Evolutionary conservation across 805 yeast genomes (phyloP).

Genomic region (Nadsonia fulvescens): DNA sequence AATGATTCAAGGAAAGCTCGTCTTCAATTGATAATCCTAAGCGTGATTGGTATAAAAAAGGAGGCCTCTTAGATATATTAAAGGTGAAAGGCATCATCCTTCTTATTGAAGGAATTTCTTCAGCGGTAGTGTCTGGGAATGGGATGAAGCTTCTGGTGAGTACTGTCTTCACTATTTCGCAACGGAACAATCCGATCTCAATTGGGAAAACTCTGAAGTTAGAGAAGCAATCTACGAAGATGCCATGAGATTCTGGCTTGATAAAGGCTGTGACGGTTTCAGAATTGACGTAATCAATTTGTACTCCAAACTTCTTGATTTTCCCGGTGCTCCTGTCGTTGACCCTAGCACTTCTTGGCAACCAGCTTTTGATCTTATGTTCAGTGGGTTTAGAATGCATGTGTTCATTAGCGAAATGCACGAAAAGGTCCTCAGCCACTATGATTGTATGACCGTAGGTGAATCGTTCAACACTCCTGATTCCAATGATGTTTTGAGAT

Average conservation of each 20-base stretch:
- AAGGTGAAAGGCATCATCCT: constrained; percentile 35
- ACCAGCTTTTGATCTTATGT: constrained; percentile 19
- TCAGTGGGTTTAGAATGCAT: constrained; percentile 38
- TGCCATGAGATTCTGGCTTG: constrained; percentile 35
- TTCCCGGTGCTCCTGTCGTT: constrained; percentile 31
- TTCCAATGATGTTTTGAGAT: too few species aligned
- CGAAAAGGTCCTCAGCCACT: constrained; percentile 23
- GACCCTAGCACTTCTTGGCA: constrained; percentile 26
- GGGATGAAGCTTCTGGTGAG: constrained; percentile 35
- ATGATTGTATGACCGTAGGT: constrained; percentile 40
- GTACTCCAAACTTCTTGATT: constrained; percentile 29
- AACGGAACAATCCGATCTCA: constrained; percentile 37
- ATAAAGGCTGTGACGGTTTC: constrained; percentile 40
- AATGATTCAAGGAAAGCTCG: constrained; percentile 40
- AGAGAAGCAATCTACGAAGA: constrained; percentile 26
- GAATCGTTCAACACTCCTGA: too few species aligned
- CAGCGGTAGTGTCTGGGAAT: constrained; percentile 39
- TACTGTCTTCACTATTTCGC: constrained; percentile 39
- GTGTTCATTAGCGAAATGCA: constrained; percentile 39
- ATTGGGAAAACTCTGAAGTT: constrained; percentile 35
- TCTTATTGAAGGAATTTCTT: constrained; percentile 38
- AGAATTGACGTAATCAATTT: constrained; percentile 38
- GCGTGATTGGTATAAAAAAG: constrained; percentile 47
- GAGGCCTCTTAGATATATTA: constrained; percentile 31
- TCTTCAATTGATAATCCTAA: constrained; percentile 33